Evolutionary conservation across 371 early-diverging fungal genomes (phyloP), one percentile per base, ranked within the genome.

Genomic region (Mortierella sp.): DNA sequence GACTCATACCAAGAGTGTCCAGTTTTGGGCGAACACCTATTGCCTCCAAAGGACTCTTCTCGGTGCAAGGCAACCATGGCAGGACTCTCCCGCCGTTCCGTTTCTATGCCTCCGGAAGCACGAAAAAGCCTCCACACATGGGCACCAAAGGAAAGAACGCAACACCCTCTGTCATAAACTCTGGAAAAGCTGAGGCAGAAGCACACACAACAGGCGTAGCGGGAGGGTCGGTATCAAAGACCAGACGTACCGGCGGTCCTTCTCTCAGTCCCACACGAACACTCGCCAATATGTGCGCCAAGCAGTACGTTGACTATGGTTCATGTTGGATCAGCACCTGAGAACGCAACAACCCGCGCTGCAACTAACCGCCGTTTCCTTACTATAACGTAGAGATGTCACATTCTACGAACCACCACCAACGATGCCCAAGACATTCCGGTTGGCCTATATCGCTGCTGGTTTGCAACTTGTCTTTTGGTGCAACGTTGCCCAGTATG

Each of bases 401-500:
- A 30, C 47, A 19, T 70, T 76, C 39, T 76, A 76, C 41, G 31
- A 48, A 27, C 78, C 78, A 0, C 78, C 78, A 30, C 66, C 66
- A 50, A 66, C 58, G 2, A 41, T 76, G 31, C 57, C 49, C 28
- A 76, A 70, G 58, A 70, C 70, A 5, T 76, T 76, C 45, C 58
- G 52, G 63, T 53, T 76, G 6, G 78, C 78, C 28, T 76, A 76
- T 27, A 58, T 63, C 18, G 58, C 78, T 21, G 78, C 78, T 14
- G 78, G 78, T 18, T 31, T 76, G 7, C 78, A 76, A 30, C 30
- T 76, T 30, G 18, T 76, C 62, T 76, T 76, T 55, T 76, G 78
- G 78, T 61, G 70, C 23, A 76, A 76, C 49, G 34, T 66, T 7
- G 78, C 78, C 18, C 78, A 76, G 19, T 76, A 76, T 19, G 78